Base-by-base conservation (phyloP, 768 basidiomycete species). In the Kwoniella europaea region DNA sequence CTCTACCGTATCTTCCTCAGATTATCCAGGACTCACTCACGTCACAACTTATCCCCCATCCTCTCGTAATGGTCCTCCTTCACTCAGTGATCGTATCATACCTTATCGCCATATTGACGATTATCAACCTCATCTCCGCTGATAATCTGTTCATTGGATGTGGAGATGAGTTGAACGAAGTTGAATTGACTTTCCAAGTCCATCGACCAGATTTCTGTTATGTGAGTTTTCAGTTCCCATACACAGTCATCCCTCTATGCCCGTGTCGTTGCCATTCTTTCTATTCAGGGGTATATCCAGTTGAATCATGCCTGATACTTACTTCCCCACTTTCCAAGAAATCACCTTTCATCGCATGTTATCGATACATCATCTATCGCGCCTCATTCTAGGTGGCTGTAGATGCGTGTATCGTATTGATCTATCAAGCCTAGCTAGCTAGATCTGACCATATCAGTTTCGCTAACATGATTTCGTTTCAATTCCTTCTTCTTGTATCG, bases 131-230 rank as follows among this genome's bases (percentile, higher is more conserved):
- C 12, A 35, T 59, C 44, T 10, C 10, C 15, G 52, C 65, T 18
- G 42, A 67, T 57, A 67, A 67, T 58, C 22, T 67, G 2, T 67
- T 67, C 43, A 22, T 67, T 10, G 65, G 65, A 12, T 67, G 65
- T 46, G 65, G 65, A 16, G 65, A 67, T 44, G 65, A 35, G 54
- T 42, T 67, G 20, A 22, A 55, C 10, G 52, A 56, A 22, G 29
- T 67, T 22, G 65, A 59, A 46, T 42, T 43, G 44, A 56, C 65
- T 50, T 10, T 67, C 24, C n/a, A 53, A 16, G 42, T 27, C 20
- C 16, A 53, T 10, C 18, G 35, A 20, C 22, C 55, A 16, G 54
- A 42, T 44, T 24, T 57, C 24, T 67, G 65, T 35, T 58, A 58
- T 46, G 65, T 67, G 44, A 57, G 65, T 67, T 1, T 50, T 35